Evolutionary conservation across 345 rosid species (phyloP).

Genomic region (Murraya paniculata): DNA sequence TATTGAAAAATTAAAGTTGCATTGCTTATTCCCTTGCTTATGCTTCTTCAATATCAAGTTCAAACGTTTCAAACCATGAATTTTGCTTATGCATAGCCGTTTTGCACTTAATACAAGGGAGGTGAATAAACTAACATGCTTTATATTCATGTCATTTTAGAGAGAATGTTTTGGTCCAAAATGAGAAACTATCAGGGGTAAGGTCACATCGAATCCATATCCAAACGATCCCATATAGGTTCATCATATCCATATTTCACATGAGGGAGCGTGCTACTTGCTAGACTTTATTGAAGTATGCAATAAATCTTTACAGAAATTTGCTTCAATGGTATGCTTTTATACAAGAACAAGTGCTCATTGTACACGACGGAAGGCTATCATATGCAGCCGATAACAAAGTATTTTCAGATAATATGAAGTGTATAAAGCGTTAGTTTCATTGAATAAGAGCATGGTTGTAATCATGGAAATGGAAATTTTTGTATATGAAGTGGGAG

Average conservation of each 20-base stretch:
- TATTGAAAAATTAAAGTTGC: not conserved
- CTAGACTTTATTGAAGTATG: too few species aligned
- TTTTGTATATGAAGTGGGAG: constrained; percentile 63
- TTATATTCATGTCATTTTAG: not conserved
- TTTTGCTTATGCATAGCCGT: too few species aligned
- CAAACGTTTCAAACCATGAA: too few species aligned
- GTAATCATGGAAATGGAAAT: constrained; percentile 70
- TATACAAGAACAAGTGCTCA: not conserved
- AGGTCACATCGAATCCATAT: not conserved
- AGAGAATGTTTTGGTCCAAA: not conserved
- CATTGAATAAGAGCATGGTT: constrained; percentile 50
- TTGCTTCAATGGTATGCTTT: not conserved
- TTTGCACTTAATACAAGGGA: not conserved
- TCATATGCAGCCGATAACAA: not conserved
- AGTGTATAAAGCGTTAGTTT: not conserved
- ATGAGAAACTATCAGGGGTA: not conserved
- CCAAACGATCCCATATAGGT: not conserved
- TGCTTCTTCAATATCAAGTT: too few species aligned
- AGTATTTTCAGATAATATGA: not conserved
- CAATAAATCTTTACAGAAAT: not conserved
- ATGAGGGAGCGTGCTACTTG: too few species aligned
- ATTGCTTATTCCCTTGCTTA: too few species aligned
- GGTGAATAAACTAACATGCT: not conserved
- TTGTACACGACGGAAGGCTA: not conserved
- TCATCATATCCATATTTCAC: not conserved